phyloP scores from a whole-genome alignment of 768 basidiomycete species.

The Termitomyces sp. region DNA sequence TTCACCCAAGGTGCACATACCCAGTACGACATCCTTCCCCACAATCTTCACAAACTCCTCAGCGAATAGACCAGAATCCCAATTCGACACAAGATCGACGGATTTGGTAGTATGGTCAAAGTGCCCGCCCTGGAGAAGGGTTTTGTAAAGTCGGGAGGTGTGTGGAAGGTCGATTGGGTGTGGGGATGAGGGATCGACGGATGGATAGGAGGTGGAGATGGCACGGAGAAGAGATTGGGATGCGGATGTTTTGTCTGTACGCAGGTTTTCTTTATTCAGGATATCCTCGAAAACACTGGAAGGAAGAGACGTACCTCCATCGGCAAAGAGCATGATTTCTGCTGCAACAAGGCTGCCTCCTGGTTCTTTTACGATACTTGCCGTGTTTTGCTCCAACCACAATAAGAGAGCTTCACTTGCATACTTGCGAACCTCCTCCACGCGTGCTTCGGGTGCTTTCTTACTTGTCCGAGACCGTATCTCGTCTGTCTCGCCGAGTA shows the following conservation, averaged over 20 bases:
- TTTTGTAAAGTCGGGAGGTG: constrained; percentile 81
- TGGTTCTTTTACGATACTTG: constrained; percentile 61
- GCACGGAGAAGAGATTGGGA: constrained; percentile 54
- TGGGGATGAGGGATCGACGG: constrained; percentile 36
- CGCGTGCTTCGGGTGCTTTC: constrained; percentile 59
- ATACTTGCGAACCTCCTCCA: constrained; percentile 64
- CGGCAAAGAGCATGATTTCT: constrained; percentile 81
- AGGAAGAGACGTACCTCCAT: constrained; percentile 57
- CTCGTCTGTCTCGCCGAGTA: constrained; percentile 69
- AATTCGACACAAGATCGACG: constrained; percentile 46
- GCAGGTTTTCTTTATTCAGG: not conserved
- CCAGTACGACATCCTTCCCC: constrained; percentile 42
- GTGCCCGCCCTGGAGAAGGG: constrained; percentile 86
- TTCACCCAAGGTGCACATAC: constrained; percentile 50
- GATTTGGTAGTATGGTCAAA: constrained; percentile 58
- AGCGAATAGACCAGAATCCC: constrained; percentile 59
- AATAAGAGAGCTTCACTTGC: constrained; percentile 72
- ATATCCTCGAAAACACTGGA: not conserved
- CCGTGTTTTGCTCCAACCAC: constrained; percentile 62
- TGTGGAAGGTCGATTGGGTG: constrained; percentile 82
- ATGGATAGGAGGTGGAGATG: constrained; percentile 51
- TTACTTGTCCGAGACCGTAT: constrained; percentile 75
- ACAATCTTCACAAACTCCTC: constrained; percentile 47
- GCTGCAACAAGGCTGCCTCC: constrained; percentile 73
- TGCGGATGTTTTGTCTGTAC: constrained; percentile 66